Conservation (phyloP, 306 rosid species). For the Crotalaria pallida region DNA sequence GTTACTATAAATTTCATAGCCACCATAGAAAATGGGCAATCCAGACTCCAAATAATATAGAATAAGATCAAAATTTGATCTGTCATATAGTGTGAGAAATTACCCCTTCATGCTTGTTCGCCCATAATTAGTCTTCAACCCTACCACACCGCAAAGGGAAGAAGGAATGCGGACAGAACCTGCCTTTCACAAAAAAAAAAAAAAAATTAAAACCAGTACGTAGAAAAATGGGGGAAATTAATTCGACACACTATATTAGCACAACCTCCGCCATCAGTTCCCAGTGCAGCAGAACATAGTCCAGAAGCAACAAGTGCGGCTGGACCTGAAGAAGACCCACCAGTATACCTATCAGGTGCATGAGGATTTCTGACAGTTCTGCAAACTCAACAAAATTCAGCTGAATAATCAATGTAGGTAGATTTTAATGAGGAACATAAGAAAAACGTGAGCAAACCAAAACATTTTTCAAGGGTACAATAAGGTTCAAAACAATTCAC, state of each 20-base stretch:
- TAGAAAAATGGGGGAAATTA: neutral
- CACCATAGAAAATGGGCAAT: constrained; percentile 9
- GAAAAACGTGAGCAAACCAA: constrained; percentile 12
- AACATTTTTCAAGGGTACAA: neutral
- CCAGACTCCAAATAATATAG: constrained; percentile 7
- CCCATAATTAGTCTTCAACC: constrained; percentile 80
- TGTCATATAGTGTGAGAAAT: constrained; percentile 29
- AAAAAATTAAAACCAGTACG: constrained; percentile 12
- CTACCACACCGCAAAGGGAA: constrained; percentile 95
- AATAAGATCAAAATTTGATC: neutral
- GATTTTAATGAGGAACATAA: neutral
- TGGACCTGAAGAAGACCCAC: constrained; percentile 98
- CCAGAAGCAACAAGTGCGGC: constrained; percentile 98
- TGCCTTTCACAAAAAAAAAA: constrained; percentile 41
- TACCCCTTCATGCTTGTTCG: constrained; percentile 77
- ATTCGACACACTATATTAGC: constrained; percentile 23
- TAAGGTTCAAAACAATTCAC: neutral
- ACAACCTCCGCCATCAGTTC: constrained; percentile 99
- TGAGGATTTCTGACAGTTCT: constrained; percentile 96
- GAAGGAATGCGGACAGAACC: constrained; percentile 97
- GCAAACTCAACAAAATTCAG: constrained; percentile 36
- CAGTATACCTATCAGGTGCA: constrained; percentile 88
- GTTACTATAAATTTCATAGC: neutral
- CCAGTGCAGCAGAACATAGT: constrained; percentile 88
- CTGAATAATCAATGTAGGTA: neutral